phyloP scores from a whole-genome alignment of 2,329 filamentous ascomycete genomes.

The Arthrobotrys musiformis region DNA sequence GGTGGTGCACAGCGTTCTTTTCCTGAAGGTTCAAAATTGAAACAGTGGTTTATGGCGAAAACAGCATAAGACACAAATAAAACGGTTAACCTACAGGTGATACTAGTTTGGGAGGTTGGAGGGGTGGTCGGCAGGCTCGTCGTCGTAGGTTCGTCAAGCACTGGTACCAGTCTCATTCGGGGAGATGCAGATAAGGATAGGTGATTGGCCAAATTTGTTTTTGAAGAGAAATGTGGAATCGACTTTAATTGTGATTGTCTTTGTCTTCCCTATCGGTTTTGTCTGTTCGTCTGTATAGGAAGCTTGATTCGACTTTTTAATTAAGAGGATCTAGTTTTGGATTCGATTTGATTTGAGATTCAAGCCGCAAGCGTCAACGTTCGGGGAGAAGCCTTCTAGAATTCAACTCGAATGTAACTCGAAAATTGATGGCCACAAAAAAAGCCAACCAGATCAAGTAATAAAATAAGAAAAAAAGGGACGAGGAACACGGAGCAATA shows the following conservation, averaged over 20 bases:
- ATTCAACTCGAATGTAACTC: constrained; percentile 19
- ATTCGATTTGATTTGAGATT: background rate
- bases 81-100: constrained; percentile 44
- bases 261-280: constrained; percentile 21
- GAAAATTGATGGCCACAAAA: constrained; percentile 24
- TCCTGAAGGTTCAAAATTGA: background rate
- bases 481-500: constrained; percentile 8
- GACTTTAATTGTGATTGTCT: background rate
- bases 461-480: background rate
- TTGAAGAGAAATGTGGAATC: background rate
- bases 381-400: constrained; percentile 43
- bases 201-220: background rate
- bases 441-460: constrained; percentile 1
- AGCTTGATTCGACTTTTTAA: background rate
- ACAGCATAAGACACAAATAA: constrained; percentile 18
- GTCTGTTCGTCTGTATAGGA: background rate
- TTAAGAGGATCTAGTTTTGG: background rate
- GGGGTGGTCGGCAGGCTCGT: constrained; percentile 27
- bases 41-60: constrained; percentile 2
- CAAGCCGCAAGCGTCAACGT: constrained; percentile 16
- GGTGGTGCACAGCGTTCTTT: background rate
- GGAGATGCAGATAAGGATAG: constrained; percentile 12
- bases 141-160: constrained; percentile 25
- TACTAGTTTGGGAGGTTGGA: constrained; percentile 18
- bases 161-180: constrained; percentile 47